These are phyloP conservation scores for Colletotrichum zoysiae DNA, from an alignment of 2,329 filamentous ascomycete species.

Conservation along the genomic window DNA sequence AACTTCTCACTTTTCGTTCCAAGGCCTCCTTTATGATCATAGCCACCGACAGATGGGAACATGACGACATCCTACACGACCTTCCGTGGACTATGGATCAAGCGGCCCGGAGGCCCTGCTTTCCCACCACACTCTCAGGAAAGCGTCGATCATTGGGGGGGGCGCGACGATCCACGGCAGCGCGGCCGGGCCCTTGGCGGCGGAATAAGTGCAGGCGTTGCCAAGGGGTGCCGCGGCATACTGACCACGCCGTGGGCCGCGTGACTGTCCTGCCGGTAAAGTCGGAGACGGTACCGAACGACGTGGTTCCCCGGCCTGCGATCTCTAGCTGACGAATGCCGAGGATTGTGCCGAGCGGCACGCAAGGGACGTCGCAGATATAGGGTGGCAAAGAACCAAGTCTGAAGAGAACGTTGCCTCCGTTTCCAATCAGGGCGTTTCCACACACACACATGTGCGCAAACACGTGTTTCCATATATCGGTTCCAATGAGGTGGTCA, in stretches of 20 bases:
- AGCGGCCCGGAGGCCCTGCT: constrained; percentile 19
- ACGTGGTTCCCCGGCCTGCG: neutral
- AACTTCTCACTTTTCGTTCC: neutral
- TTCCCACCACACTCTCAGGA: neutral
- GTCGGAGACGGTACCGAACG: neutral
- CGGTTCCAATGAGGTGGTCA: neutral
- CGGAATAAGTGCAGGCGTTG: neutral
- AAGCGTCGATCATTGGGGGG: neutral
- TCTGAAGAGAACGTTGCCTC: neutral
- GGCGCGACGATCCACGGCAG: neutral
- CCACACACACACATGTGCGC: neutral
- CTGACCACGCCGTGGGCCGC: neutral
- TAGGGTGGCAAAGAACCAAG: neutral
- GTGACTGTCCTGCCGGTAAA: neutral
- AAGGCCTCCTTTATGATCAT: neutral
- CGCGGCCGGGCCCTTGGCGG: neutral
- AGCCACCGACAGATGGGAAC: neutral
- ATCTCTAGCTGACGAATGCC: constrained; percentile 14
- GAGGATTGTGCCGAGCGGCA: neutral
- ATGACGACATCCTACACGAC: neutral
- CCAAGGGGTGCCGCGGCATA: neutral
- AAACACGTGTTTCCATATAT: neutral
- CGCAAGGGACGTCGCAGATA: neutral
- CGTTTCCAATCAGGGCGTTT: neutral
- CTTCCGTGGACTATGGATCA: neutral